Evolutionary conservation across 352 stramenopile species (phyloP), one percentile per base, ranked within the genome.

Genomic region (Peronospora farinosa): DNA sequence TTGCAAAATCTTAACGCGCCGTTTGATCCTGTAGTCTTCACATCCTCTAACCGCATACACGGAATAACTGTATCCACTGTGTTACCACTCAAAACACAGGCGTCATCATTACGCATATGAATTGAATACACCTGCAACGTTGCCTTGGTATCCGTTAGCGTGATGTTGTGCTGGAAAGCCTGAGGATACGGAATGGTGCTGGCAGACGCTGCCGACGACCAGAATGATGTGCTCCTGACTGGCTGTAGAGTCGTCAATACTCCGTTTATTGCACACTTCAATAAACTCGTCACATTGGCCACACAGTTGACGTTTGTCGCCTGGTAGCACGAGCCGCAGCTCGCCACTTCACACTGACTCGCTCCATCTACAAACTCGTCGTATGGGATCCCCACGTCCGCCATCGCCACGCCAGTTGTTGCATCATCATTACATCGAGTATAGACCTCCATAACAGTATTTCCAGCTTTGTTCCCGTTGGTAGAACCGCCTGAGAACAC

Each of bases 41-140:
- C 36, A 13, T 65, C 42, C 11, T 56, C 33, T 19, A 77, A 45
- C 37, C 51, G 38, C 8, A 72, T 40, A 36, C 72, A 83, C 30
- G 72, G 72, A 23, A 78, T 68, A 32, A 83, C 66, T 1, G 51
- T 40, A 38, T 79, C 72, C 44, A 67, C 45, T 25, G 64, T 57
- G 42, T 33, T 72, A 23, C 32, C 43, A 39, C 68, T 73, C 7
- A 38, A 59, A 6, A 45, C 45, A 28, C 54, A 49, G 21, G 15
- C 37, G 25, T 65, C 47, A 27, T 28, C n/a, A 13, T 32, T 54
- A 11, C 51, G 45, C 69, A 83, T 73, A 60, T 79, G 63, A 39
- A 83, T 77, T 7, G 57, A 68, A 27, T 68, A 54, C 2, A 79
- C 11, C 16, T 63, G 39, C 27, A 70, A 21, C 11, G 43, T 27